These are phyloP conservation scores for Dioscorea dumetorum DNA, from an alignment of 106 monocot genomes.

Conservation along the genomic window DNA sequence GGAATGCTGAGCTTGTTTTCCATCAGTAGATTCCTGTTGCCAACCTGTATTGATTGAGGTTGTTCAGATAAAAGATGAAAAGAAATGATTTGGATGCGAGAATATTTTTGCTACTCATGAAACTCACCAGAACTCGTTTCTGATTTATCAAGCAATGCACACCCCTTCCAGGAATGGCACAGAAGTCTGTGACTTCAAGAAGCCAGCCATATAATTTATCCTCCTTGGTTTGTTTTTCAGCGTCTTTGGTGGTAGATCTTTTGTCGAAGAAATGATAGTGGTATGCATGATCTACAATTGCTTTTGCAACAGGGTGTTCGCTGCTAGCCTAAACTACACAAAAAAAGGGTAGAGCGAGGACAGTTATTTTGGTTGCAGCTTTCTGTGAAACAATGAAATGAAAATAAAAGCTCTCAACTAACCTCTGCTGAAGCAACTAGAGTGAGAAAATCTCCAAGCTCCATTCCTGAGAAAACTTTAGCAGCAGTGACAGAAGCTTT, in stretches of 20 bases:
- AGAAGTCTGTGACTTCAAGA: constrained; percentile 67
- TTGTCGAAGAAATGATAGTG: constrained; percentile 83
- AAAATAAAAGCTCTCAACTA: constrained; percentile 1
- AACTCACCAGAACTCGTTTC: constrained; percentile 69
- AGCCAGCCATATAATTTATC: constrained; percentile 69
- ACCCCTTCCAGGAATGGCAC: constrained; percentile 86
- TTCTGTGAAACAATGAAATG: neutral
- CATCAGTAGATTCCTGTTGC: constrained; percentile 66
- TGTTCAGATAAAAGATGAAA: neutral
- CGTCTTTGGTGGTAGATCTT: constrained; percentile 18
- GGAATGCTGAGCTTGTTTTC: constrained; percentile 61
- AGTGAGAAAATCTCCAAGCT: constrained; percentile 62
- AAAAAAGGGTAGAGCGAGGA: constrained; percentile 16
- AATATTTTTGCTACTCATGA: neutral
- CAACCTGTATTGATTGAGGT: constrained; percentile 37
- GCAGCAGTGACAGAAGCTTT: constrained; percentile 69
- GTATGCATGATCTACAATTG: constrained; percentile 75
- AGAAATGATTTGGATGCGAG: neutral
- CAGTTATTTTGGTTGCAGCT: neutral
- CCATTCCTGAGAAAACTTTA: constrained; percentile 65
- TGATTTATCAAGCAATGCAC: constrained; percentile 70
- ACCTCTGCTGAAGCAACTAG: constrained; percentile 98
- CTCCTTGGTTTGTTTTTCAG: constrained; percentile 33
- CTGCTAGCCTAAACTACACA: constrained; percentile 79
- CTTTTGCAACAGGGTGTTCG: constrained; percentile 91